Percentiles rank a stretch among this genome's conserved stretches.
phyloP scores from a whole-genome alignment of 805 yeast species.

The Lachancea kluyveri region DNA sequence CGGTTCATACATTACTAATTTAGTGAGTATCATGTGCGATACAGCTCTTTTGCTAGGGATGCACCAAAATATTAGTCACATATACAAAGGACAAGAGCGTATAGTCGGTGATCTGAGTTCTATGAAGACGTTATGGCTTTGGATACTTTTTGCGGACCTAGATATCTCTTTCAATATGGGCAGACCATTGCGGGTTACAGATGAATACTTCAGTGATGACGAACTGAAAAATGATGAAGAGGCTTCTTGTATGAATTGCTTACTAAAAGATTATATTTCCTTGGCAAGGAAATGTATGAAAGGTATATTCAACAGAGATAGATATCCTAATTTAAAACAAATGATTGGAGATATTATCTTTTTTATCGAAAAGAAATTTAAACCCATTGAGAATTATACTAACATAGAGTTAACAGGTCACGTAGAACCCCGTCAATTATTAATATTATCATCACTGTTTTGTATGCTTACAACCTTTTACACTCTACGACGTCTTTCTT shows the following conservation, averaged over 20 bases:
- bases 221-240: slow-evolving; percentile 1
- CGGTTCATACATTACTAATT: slow-evolving; percentile 14
- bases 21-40: slow-evolving; percentile 12
- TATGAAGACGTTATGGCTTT: slow-evolving; percentile 24
- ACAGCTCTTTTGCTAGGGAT: slow-evolving; percentile 22
- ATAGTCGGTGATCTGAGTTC: slow-evolving; percentile 17
- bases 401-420: slow-evolving; percentile 8
- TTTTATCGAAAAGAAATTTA: slow-evolving; percentile 13
- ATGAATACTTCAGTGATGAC: slow-evolving; percentile 4
- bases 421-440: slow-evolving; percentile 20
- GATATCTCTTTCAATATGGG: slow-evolving; percentile 23
- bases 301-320: background rate
- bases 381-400: slow-evolving; percentile 16
- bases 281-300: slow-evolving; percentile 5
- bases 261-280: slow-evolving; percentile 4
- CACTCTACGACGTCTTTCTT: slow-evolving; percentile 14
- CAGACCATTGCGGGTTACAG: slow-evolving; percentile 11
- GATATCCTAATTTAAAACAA: slow-evolving; percentile 1
- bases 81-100: slow-evolving; percentile 13
- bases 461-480: slow-evolving; percentile 20
- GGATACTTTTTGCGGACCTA: slow-evolving; percentile 22
- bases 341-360: slow-evolving; percentile 10
- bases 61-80: slow-evolving; percentile 14
- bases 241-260: slow-evolving; percentile 3
- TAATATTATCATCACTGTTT: slow-evolving; percentile 17